Base-by-base conservation (phyloP, 2,329 filamentous ascomycete genomes). In the Claviceps spartinae region DNA sequence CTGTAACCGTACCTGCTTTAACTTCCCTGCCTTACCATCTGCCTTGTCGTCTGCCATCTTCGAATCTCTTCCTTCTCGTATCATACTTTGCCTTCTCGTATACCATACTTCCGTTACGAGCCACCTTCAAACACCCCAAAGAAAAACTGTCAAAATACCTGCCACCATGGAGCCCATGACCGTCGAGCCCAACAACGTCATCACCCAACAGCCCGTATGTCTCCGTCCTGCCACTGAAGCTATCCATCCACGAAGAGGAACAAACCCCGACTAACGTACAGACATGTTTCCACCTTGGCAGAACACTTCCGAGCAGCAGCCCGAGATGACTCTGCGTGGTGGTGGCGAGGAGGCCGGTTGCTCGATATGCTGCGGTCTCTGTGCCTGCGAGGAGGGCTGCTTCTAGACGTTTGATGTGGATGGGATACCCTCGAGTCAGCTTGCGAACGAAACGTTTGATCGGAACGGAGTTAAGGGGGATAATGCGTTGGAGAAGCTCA, bases 221-320 rank as follows among this genome's bases (percentile, higher is more conserved):
- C 18, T 34, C 20, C 11, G 16, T 43, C 48, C 18, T 14, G 4
- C 46, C n/a, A 16, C 9, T 34, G 30, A 34, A 34, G 3, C 30
- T 34, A 1, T 34, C 30, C 30, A 34, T 11, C 9, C 9, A 11
- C 30, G 34, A 36, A 9, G 30, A 26, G 13, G 22, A 24, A 6
- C 8, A 20, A 16, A 9, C 1, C 18, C 6, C 34, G 13, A 40
- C 48, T 49, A 7, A 49, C 48, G 4, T 42, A 14, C 8, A 36
- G 26, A 11, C 20, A 22, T 24, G 20, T 24, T 4, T 2, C 5
- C 34, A 6, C n/a, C 20, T 42, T 9, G 9, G 9, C n/a, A 49
- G 48, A 49, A 43, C 40, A 49, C 48, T n/a, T 49, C 48, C 24
- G 38, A 49, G 18, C 38, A 43, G 40, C 48, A 49, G n/a, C 48